Percentiles rank a stretch among this genome's conserved stretches.
These are phyloP conservation scores for Torulaspora globosa DNA, from an alignment of 1,139 yeast genomes.

Conservation along the genomic window DNA sequence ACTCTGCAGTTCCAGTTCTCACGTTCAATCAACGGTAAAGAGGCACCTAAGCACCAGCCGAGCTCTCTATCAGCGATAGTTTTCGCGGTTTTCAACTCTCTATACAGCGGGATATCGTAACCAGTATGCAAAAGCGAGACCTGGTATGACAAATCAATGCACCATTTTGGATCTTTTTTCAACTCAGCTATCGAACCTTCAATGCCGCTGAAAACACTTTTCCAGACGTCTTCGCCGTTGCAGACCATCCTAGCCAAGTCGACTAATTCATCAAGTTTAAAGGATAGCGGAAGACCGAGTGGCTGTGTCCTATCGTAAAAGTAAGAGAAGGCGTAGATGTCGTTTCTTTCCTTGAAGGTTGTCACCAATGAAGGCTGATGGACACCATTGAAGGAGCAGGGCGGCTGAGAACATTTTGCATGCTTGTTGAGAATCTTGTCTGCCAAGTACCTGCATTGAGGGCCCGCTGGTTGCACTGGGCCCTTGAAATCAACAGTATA, in stretches of 20 bases:
- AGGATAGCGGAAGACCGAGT: conserved; percentile 87
- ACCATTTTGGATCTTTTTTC: conserved; percentile 83
- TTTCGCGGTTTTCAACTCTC: conserved; percentile 90
- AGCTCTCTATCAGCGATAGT: conserved; percentile 83
- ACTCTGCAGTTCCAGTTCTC: conserved; percentile 71
- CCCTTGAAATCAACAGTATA: conserved; percentile 73
- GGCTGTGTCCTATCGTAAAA: conserved; percentile 93
- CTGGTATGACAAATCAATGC: conserved; percentile 86
- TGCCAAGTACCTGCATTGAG: conserved; percentile 82
- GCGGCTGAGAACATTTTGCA: conserved; percentile 61
- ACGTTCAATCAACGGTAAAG: conserved; percentile 75
- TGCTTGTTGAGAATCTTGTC: conserved; percentile 83
- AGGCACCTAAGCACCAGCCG: conserved; percentile 99
- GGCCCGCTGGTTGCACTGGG: conserved; percentile 54
- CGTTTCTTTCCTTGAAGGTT: conserved; percentile 65
- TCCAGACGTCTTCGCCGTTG: conserved; percentile 73
- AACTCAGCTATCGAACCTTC: conserved; percentile 66
- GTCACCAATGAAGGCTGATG: conserved; percentile 88
- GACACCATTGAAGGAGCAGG: conserved; percentile 95
- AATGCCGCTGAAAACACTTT: conserved; percentile 51
- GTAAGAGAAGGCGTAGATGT: conserved; percentile 85
- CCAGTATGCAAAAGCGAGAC: conserved; percentile 88
- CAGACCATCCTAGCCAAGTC: conserved; percentile 84
- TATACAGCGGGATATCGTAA: conserved; percentile 83
- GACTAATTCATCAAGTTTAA: conserved; percentile 75